A percentile compares a stretch with the other conserved stretches of the same genome.
Evolutionary conservation across 2,329 filamentous ascomycete species (phyloP).

Genomic region (Colletotrichum musae): DNA sequence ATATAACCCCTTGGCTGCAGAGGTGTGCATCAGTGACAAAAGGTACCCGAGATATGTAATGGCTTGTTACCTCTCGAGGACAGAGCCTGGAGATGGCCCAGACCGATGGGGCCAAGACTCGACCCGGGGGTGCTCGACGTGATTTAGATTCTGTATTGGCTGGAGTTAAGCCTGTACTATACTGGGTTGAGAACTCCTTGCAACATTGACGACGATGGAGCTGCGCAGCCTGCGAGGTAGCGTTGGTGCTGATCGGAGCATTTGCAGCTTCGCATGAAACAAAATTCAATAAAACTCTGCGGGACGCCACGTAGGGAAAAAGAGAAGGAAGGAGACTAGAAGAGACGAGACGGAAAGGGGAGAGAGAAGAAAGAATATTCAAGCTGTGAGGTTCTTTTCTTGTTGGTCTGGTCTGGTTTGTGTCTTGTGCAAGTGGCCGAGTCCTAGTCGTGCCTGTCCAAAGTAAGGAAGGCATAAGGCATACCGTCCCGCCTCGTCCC

Average conservation of each 20-base stretch:
- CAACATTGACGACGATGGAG: constrained; percentile 34
- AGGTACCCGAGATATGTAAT: background rate
- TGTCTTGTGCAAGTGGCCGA: constrained; percentile 24
- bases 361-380: background rate
- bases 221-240: constrained; percentile 34
- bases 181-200: constrained; percentile 10
- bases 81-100: background rate
- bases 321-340: no score
- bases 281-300: constrained; percentile 12
- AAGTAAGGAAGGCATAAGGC: no score
- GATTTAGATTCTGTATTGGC: constrained; percentile 13
- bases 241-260: constrained; percentile 6
- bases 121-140: background rate
- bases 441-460: constrained; percentile 7
- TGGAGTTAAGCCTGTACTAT: background rate
- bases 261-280: background rate
- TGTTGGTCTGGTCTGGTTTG: background rate
- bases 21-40: constrained; percentile 1
- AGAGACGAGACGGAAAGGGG: no score
- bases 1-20: no score
- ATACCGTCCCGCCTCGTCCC: constrained; percentile 7
- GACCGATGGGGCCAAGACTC: constrained; percentile 12
- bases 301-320: background rate
- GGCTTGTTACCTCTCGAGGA: background rate
- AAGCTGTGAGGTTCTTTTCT: background rate